Base-by-base conservation (phyloP, 2,329 filamentous ascomycete genomes). In the Parasarocladium wereldwijsianum region DNA sequence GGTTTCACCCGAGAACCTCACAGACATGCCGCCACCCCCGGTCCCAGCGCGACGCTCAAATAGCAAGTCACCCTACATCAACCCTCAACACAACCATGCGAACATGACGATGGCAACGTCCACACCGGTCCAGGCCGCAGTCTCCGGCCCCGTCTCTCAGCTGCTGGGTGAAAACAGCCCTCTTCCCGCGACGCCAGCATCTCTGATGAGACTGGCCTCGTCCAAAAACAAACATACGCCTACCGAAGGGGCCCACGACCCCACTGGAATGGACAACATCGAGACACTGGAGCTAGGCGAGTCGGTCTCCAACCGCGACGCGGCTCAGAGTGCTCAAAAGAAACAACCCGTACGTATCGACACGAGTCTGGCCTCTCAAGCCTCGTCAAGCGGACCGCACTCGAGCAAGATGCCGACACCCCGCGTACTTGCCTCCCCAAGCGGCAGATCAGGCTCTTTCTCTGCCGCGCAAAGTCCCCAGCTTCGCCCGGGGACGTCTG, bases 131-230 rank as follows among this genome's bases (percentile, higher is more conserved):
- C 38, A 28, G 16, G 16, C 32, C 25, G 26, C 26, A 17, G 6
- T 26, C 29, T 6, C 32, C 32, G 8, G 24, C 27, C 11, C 24
- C 28, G 27, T 31, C 14, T 21, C 24, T 24, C 36, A 36, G 34
- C 43, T 45, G 4, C 34, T 36, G 12, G 46, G 45, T 19, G 33
- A 30, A 8, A 43, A 54, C 14, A 60, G 59, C 30, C 59, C 56
- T 41, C 70, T 74, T 31, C 81, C 82, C 8, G 85, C 83, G 2
- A 93, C 85, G 1, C 85, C 85, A 1, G 83, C 86, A 7, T 93
- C 85, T 6, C 56, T 93, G 34, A 93, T 94, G 80, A 78, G 73
- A 43, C 62, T 87, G 24, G 65, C 63, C 4, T 62, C 66, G 16
- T 67, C 67, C 43, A 60, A 60, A 41, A 52, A 57, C 31, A 67